Evolutionary conservation across 345 rosid species (phyloP).

Genomic region (Adansonia digitata): DNA sequence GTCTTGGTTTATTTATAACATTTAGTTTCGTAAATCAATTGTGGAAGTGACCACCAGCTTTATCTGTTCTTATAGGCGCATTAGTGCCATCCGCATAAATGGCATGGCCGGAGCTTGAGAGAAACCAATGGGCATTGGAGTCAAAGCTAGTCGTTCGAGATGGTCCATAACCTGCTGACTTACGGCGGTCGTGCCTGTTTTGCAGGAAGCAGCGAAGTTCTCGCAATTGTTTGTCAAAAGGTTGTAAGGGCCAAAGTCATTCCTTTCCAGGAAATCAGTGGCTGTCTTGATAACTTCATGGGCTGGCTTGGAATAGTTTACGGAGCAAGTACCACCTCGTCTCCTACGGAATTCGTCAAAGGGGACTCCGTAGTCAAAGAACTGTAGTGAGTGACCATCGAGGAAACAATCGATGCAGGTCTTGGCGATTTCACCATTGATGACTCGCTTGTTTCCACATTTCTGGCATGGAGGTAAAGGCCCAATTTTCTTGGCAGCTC

Average conservation of each 20-base stretch:
- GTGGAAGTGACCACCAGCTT: no score
- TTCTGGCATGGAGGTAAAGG: neutral
- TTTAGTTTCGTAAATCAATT: no score
- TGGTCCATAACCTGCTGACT: neutral
- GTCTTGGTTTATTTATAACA: no score
- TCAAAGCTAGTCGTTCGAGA: neutral
- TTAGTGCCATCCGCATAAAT: no score
- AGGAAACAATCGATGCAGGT: neutral
- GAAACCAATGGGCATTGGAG: no score
- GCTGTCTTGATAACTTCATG: conserved; percentile 63
- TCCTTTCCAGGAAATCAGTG: conserved; percentile 69
- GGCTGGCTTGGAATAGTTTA: conserved; percentile 48
- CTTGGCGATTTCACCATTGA: neutral
- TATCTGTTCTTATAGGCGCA: no score
- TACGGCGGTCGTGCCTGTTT: conserved; percentile 41
- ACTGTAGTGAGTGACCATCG: neutral
- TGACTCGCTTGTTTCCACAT: neutral
- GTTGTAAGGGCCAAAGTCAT: conserved; percentile 72
- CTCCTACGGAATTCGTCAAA: accelerated
- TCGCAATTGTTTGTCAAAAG: conserved; percentile 80
- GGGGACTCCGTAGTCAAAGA: neutral
- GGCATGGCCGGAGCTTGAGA: no score
- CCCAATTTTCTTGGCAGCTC: neutral
- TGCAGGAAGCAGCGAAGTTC: conserved; percentile 82
- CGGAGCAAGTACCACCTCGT: conserved; percentile 60